Evolutionary conservation across 2,329 filamentous ascomycete species (phyloP).

Genomic region (Tolypocladium cylindrosporum): DNA sequence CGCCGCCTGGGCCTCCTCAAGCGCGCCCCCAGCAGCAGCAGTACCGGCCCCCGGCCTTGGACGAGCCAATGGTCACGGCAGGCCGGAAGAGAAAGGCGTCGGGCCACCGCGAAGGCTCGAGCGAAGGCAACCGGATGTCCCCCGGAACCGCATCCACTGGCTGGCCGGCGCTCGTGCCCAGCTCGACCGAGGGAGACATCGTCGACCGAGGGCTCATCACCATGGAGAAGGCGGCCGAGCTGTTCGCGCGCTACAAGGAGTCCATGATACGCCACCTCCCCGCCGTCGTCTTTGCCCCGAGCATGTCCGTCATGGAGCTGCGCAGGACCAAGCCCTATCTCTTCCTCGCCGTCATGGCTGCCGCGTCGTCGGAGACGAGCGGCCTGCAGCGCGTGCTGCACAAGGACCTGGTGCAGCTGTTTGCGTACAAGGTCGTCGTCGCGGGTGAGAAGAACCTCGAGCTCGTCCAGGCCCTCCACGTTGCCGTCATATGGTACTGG

Average conservation of each 20-base stretch:
- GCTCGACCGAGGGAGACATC: conserved; percentile 26
- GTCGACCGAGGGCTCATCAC: conserved; percentile 51
- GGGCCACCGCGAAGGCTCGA: conserved; percentile 9
- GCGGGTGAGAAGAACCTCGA: conserved; percentile 75
- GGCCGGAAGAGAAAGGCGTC: conserved; percentile 22
- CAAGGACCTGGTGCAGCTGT: conserved; percentile 58
- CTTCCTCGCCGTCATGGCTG: conserved; percentile 62
- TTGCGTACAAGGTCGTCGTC: conserved; percentile 66
- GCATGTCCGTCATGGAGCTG: conserved; percentile 43
- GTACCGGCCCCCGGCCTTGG: neutral
- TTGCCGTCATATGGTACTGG: conserved; percentile 76
- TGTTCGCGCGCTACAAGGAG: conserved; percentile 49
- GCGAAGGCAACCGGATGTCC: neutral
- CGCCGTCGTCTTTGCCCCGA: conserved; percentile 47
- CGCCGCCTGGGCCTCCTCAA: neutral
- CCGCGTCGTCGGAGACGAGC: conserved; percentile 48
- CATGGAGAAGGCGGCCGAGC: conserved; percentile 40
- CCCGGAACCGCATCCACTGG: neutral
- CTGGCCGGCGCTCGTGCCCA: neutral
- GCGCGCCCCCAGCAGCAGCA: neutral
- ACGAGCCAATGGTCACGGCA: neutral
- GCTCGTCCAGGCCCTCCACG: conserved; percentile 66
- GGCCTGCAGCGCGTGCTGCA: conserved; percentile 51
- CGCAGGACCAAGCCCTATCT: conserved; percentile 52
- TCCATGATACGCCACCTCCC: conserved; percentile 53